phyloP scores from a whole-genome alignment of 768 basidiomycete species.

The Tremella mesenterica region DNA sequence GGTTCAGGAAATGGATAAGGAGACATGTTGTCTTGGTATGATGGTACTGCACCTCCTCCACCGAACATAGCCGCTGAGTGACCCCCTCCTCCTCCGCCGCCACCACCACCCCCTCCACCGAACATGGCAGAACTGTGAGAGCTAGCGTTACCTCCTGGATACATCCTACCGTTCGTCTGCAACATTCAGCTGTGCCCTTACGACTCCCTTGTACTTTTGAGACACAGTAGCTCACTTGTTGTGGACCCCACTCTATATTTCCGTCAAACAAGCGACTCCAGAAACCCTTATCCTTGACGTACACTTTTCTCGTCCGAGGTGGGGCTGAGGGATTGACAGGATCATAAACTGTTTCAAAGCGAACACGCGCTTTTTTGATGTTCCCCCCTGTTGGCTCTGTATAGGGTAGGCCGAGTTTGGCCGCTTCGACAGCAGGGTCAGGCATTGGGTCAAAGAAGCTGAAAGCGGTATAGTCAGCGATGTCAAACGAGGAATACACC shows the following conservation, averaged over 20 bases:
- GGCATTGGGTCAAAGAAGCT: too few species aligned
- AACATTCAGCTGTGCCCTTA: neutral
- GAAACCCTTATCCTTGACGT: neutral
- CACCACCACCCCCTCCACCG: neutral
- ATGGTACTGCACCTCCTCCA: too few species aligned
- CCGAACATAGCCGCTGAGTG: neutral
- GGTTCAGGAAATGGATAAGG: too few species aligned
- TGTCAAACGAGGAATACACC: too few species aligned
- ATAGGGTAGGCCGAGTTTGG: slow-evolving; percentile 4
- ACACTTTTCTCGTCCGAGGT: neutral
- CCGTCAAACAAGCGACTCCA: neutral
- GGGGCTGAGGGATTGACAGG: slow-evolving; percentile 7
- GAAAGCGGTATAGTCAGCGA: too few species aligned
- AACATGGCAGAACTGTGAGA: neutral
- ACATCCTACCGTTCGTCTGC: neutral
- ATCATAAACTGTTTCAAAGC: slow-evolving; percentile 1
- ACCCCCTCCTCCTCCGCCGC: neutral
- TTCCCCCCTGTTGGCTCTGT: slow-evolving; percentile 6
- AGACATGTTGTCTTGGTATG: too few species aligned
- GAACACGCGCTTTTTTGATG: neutral
- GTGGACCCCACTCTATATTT: neutral
- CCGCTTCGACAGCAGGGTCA: slow-evolving; percentile 12
- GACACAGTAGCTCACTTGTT: neutral
- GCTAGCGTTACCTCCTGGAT: neutral
- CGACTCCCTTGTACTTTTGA: neutral